phyloP scores from a whole-genome alignment of 1,284 basidiomycete species.

The Sphagnurus paluster region DNA sequence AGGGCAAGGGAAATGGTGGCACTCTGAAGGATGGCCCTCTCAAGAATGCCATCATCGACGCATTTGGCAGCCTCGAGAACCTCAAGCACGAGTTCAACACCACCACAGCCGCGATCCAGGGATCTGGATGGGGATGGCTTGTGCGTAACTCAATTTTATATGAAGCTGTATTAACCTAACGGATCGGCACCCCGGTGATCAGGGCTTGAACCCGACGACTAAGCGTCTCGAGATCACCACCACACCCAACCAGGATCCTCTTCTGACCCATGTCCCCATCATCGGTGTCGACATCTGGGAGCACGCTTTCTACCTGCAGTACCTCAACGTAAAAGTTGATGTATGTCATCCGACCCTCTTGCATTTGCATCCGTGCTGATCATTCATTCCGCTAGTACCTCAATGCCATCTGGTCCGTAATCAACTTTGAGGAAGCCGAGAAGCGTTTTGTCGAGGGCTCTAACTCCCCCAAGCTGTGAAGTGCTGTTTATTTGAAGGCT shows the following conservation, averaged over 20 bases:
- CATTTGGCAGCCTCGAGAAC: constrained; percentile 73
- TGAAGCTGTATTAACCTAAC: neutral
- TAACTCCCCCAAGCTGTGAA: constrained; percentile 17
- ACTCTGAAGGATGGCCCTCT: constrained; percentile 64
- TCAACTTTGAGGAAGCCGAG: constrained; percentile 83
- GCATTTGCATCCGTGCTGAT: constrained; percentile 1
- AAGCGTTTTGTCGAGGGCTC: constrained; percentile 57
- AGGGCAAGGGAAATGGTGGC: constrained; percentile 58
- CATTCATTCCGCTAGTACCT: constrained; percentile 53
- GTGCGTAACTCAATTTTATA: constrained; percentile 41
- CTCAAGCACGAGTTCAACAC: constrained; percentile 73
- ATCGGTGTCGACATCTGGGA: constrained; percentile 92
- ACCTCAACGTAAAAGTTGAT: constrained; percentile 73
- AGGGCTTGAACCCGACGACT: constrained; percentile 65
- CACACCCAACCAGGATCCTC: constrained; percentile 90
- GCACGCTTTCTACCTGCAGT: constrained; percentile 79
- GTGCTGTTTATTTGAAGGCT: neutral
- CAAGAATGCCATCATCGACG: constrained; percentile 63
- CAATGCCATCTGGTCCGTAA: constrained; percentile 80
- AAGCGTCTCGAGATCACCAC: constrained; percentile 75
- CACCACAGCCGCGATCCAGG: constrained; percentile 82
- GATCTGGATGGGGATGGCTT: constrained; percentile 94
- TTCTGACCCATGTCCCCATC: constrained; percentile 73
- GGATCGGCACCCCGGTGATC: constrained; percentile 1
- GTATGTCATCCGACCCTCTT: constrained; percentile 39